phyloP scores from a whole-genome alignment of 1,284 basidiomycete genomes.

The Exsudoporus floridanus region DNA sequence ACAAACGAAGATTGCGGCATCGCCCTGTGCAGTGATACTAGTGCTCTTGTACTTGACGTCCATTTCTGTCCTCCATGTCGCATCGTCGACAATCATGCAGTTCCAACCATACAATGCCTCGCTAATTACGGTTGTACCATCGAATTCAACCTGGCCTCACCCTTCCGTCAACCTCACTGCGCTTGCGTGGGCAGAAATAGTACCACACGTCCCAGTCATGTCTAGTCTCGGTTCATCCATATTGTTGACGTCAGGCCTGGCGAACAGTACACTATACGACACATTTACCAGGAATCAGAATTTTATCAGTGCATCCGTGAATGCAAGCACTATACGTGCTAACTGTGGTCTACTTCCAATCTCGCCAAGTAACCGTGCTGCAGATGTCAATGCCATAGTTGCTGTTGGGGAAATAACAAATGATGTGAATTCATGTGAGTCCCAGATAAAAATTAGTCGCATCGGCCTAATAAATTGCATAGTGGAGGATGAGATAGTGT shows the following conservation, averaged over 20 bases:
- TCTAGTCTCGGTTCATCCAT: not conserved
- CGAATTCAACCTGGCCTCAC: slow-evolving; percentile 1
- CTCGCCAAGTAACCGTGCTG: not conserved
- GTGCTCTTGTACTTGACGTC: not conserved
- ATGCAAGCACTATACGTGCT: not conserved
- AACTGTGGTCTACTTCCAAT: not conserved
- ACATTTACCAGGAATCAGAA: not conserved
- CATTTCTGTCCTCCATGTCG: too few relatives aligned
- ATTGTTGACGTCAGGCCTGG: not conserved
- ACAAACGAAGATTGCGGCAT: slow-evolving; percentile 1
- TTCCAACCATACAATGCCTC: too few relatives aligned
- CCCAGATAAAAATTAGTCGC: not conserved
- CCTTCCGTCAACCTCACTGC: not conserved
- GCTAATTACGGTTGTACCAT: too few relatives aligned
- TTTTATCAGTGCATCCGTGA: not conserved
- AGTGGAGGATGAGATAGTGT: not conserved
- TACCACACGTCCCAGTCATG: not conserved
- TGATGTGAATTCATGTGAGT: not conserved
- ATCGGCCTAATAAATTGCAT: not conserved
- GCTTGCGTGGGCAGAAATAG: not conserved
- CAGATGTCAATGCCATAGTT: not conserved
- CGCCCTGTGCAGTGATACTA: not conserved
- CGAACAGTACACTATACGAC: not conserved
- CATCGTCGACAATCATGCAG: too few relatives aligned
- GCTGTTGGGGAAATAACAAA: not conserved